These are phyloP conservation scores for Curvularia verruculosa DNA, from an alignment of 2,329 filamentous ascomycete species.

Conservation along the genomic window DNA sequence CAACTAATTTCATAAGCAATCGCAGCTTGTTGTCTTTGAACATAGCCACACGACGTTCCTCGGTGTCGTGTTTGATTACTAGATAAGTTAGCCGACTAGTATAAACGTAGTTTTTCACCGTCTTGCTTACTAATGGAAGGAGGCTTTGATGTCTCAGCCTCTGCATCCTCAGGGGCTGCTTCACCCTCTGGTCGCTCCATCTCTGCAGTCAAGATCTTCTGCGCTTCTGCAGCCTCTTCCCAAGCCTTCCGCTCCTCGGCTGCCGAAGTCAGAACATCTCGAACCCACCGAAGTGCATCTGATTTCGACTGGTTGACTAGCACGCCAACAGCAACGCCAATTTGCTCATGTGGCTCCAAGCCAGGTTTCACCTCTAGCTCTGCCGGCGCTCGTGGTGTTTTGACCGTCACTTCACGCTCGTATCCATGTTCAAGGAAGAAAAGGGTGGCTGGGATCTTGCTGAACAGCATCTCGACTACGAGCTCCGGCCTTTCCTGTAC, in stretches of 20 bases:
- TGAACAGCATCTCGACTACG: slow-evolving; percentile 91
- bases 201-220: slow-evolving; percentile 49
- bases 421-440: slow-evolving; percentile 91
- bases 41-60: slow-evolving; percentile 72
- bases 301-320: slow-evolving; percentile 79
- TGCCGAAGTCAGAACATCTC: slow-evolving; percentile 70
- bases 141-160: slow-evolving; percentile 37
- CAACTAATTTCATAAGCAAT: slow-evolving; percentile 78
- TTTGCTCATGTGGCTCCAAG: slow-evolving; percentile 68
- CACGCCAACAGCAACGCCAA: slow-evolving; percentile 79
- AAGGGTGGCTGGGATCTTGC: slow-evolving; percentile 81
- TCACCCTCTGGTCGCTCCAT: slow-evolving; percentile 35
- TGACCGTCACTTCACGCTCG: slow-evolving; percentile 74
- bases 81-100: slow-evolving; percentile 13
- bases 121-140: slow-evolving; percentile 54
- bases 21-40: slow-evolving; percentile 90
- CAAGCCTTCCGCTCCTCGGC: slow-evolving; percentile 76
- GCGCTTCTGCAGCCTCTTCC: slow-evolving; percentile 72
- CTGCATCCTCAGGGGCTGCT: slow-evolving; percentile 41
- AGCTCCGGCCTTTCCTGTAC: slow-evolving; percentile 84
- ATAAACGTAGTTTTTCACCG: slow-evolving; percentile 26
- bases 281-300: slow-evolving; percentile 82
- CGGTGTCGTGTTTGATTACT: slow-evolving; percentile 63
- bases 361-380: slow-evolving; percentile 82
- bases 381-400: slow-evolving; percentile 72